These are phyloP conservation scores for Babjeviella inositovora DNA, from an alignment of 805 yeast species.

Conservation along the genomic window DNA sequence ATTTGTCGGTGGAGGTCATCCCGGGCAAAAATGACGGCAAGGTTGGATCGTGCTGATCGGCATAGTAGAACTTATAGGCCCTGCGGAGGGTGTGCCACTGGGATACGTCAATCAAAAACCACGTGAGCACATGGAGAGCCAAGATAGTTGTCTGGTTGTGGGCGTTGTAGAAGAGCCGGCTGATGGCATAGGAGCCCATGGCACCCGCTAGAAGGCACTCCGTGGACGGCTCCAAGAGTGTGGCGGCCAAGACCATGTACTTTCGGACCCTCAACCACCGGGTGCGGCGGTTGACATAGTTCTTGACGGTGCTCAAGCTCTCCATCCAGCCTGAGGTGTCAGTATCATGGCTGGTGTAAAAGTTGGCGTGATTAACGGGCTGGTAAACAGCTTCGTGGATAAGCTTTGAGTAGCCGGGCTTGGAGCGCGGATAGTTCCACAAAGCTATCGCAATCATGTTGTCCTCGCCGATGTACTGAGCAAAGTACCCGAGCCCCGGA, in stretches of 20 bases:
- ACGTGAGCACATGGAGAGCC: slow-evolving; percentile 33
- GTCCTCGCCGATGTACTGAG: slow-evolving; percentile 80
- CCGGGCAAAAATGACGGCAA: slow-evolving; percentile 2
- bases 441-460: slow-evolving; percentile 81
- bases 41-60: slow-evolving; percentile 1
- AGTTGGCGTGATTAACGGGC: slow-evolving; percentile 42
- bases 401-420: too few species aligned
- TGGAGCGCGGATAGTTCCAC: too few species aligned
- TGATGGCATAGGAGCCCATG: slow-evolving; percentile 46
- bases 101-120: slow-evolving; percentile 50
- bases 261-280: slow-evolving; percentile 81
- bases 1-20: neutral
- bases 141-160: slow-evolving; percentile 20
- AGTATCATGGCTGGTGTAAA: too few species aligned
- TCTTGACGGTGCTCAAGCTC: slow-evolving; percentile 25
- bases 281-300: slow-evolving; percentile 53
- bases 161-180: slow-evolving; percentile 21
- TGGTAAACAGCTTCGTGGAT: slow-evolving; percentile 57
- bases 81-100: slow-evolving; percentile 33
- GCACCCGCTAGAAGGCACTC: slow-evolving; percentile 57
- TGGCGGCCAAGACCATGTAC: slow-evolving; percentile 78
- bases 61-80: slow-evolving; percentile 2
- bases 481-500: slow-evolving; percentile 50
- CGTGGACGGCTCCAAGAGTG: slow-evolving; percentile 75
- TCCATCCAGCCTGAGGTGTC: too few species aligned